phyloP scores from a whole-genome alignment of 805 yeast species.

The Zygotorulaspora florentina region DNA sequence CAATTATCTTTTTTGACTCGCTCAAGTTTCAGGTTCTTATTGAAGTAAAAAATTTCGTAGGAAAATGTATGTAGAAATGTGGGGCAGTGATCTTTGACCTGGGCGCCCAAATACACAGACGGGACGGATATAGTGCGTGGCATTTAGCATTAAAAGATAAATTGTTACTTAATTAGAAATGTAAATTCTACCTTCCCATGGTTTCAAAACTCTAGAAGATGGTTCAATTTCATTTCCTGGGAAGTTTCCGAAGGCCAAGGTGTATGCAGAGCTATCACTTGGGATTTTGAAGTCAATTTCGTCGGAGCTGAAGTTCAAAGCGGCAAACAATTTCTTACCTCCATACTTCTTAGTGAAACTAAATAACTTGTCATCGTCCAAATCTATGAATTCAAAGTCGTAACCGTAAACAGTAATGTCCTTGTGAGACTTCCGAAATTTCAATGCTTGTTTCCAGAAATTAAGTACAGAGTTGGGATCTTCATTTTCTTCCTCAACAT shows the following conservation, averaged over 20 bases:
- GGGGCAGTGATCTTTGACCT: no score
- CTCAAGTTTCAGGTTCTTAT: no score
- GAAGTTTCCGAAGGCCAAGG: conserved; percentile 32
- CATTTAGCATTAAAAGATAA: background rate
- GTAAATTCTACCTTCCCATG: conserved; percentile 47
- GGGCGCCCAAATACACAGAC: no score
- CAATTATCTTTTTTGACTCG: no score
- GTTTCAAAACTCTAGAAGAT: conserved; percentile 31
- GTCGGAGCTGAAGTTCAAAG: conserved; percentile 41
- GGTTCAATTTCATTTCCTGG: conserved; percentile 30
- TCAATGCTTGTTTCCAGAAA: conserved; percentile 44
- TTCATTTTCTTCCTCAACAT: conserved; percentile 43
- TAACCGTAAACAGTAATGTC: conserved; percentile 45
- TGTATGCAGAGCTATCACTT: conserved; percentile 21
- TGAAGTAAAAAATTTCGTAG: no score
- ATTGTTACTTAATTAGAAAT: background rate
- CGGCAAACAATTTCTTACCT: conserved; percentile 36
- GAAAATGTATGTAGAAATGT: no score
- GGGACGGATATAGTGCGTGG: no score
- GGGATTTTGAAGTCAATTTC: conserved; percentile 32
- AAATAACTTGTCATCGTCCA: conserved; percentile 40
- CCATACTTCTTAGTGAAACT: conserved; percentile 39
- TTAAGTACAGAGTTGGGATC: conserved; percentile 45
- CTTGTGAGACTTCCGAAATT: conserved; percentile 41
- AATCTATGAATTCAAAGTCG: conserved; percentile 41